Conservation (phyloP, 2,329 filamentous ascomycete genomes). For the Coniochaeta hoffmannii region DNA sequence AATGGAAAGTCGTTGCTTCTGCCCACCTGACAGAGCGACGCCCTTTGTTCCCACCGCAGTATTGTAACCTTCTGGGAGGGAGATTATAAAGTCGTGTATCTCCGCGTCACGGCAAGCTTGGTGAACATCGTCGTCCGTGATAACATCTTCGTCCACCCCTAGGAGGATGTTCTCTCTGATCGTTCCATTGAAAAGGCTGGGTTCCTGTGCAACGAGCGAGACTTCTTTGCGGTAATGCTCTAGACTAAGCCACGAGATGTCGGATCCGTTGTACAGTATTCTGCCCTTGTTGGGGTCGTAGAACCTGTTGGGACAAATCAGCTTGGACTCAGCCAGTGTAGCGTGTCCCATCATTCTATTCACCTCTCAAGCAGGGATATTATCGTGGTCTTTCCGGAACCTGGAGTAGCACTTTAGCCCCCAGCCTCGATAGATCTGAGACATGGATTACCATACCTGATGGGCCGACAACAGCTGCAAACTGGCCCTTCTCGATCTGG, state of each 20-base stretch:
- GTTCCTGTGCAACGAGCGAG: slow-evolving; percentile 53
- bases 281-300: slow-evolving; percentile 37
- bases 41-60: slow-evolving; percentile 61
- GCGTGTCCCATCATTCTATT: not conserved
- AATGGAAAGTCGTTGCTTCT: slow-evolving; percentile 63
- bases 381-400: slow-evolving; percentile 28
- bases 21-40: slow-evolving; percentile 55
- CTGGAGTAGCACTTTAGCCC: slow-evolving; percentile 4
- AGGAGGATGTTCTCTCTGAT: slow-evolving; percentile 23
- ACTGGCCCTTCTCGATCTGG: slow-evolving; percentile 21
- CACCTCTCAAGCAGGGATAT: slow-evolving; percentile 39
- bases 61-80: slow-evolving; percentile 48
- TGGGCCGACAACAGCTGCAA: slow-evolving; percentile 23
- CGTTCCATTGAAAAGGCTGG: slow-evolving; percentile 47
- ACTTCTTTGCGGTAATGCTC: slow-evolving; percentile 43
- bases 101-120: slow-evolving; percentile 20
- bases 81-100: slow-evolving; percentile 20
- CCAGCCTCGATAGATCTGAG: not conserved
- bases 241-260: slow-evolving; percentile 45
- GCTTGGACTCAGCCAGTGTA: not conserved
- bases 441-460: slow-evolving; percentile 13
- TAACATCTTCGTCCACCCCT: slow-evolving; percentile 15
- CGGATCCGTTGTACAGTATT: slow-evolving; percentile 47
- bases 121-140: slow-evolving; percentile 15
- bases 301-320: slow-evolving; percentile 11